Conservation (phyloP, 2,329 filamentous ascomycete genomes). For the Fonsecaea multimorphosa region DNA sequence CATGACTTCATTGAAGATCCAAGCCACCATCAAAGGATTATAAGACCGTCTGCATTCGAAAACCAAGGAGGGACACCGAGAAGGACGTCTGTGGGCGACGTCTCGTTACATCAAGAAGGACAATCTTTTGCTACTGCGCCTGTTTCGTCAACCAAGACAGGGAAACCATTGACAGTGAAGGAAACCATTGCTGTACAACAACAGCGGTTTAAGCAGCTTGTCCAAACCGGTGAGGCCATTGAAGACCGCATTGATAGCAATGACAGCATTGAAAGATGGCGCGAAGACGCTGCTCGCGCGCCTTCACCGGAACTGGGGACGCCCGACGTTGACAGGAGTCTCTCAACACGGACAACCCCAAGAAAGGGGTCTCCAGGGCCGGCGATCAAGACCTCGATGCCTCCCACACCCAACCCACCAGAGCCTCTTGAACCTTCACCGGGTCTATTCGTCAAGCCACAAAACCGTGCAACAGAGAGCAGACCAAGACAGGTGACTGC, state of each 20-base stretch:
- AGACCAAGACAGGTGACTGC: neutral
- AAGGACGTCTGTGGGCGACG: neutral
- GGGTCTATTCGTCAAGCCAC: conserved; percentile 12
- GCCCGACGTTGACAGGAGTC: conserved; percentile 22
- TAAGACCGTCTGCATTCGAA: conserved; percentile 11
- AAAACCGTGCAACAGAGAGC: neutral
- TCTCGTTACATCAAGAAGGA: neutral
- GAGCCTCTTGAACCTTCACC: neutral
- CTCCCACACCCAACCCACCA: neutral
- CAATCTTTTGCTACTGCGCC: neutral
- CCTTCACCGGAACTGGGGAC: conserved; percentile 28
- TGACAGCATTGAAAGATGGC: conserved; percentile 37
- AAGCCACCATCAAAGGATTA: conserved; percentile 22
- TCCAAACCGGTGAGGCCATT: neutral
- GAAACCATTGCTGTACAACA: neutral
- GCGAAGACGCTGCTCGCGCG: conserved; percentile 12
- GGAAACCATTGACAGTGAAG: neutral
- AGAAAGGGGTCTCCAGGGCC: neutral
- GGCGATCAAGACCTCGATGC: neutral
- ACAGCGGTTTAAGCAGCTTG: neutral
- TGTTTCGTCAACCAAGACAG: neutral
- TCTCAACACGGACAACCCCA: neutral
- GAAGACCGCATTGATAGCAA: conserved; percentile 37
- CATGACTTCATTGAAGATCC: conserved; percentile 23
- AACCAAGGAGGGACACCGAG: neutral